Percentiles rank a stretch among this genome's conserved stretches.
These are phyloP conservation scores for Lagenaria siceraria DNA, from an alignment of 306 rosid genomes.

Conservation along the genomic window DNA sequence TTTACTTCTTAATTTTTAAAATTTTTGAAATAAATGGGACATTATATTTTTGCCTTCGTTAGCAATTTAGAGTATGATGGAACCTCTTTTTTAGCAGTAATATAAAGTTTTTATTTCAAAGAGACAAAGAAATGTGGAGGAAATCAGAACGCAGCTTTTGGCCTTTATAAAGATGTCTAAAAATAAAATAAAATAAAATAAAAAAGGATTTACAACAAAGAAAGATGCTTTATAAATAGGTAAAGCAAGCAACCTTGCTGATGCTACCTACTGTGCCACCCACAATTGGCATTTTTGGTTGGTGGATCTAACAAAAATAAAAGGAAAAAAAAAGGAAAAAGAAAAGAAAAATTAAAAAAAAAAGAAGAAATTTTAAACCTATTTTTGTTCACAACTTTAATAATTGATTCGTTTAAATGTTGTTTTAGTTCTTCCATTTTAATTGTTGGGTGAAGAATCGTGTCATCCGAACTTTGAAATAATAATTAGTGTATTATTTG, in stretches of 20 bases:
- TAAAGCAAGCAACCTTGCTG: slow-evolving; percentile 6
- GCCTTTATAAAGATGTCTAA: neutral
- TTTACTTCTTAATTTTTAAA: too few species aligned
- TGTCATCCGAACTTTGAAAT: too few species aligned
- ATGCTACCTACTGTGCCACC: slow-evolving; percentile 16
- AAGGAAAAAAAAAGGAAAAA: neutral
- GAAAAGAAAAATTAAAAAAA: too few species aligned
- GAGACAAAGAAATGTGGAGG: neutral
- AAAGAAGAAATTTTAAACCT: neutral
- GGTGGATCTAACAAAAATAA: neutral
- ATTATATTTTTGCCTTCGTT: too few species aligned
- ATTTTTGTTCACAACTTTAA: neutral
- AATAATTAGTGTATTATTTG: too few species aligned
- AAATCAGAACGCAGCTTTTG: slow-evolving; percentile 2
- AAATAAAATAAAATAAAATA: neutral
- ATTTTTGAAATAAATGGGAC: too few species aligned
- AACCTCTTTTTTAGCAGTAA: neutral
- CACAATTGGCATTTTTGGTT: slow-evolving; percentile 19
- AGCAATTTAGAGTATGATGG: too few species aligned
- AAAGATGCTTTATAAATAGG: slow-evolving; percentile 21
- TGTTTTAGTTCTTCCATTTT: too few species aligned
- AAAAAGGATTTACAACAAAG: slow-evolving; percentile 3
- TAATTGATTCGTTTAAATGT: neutral
- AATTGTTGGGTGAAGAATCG: too few species aligned
- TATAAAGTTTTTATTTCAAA: neutral